A percentile compares a stretch with the other conserved stretches of the same genome.
These are phyloP conservation scores for Nasturtium officinale DNA, from an alignment of 345 rosid species.

Conservation along the genomic window DNA sequence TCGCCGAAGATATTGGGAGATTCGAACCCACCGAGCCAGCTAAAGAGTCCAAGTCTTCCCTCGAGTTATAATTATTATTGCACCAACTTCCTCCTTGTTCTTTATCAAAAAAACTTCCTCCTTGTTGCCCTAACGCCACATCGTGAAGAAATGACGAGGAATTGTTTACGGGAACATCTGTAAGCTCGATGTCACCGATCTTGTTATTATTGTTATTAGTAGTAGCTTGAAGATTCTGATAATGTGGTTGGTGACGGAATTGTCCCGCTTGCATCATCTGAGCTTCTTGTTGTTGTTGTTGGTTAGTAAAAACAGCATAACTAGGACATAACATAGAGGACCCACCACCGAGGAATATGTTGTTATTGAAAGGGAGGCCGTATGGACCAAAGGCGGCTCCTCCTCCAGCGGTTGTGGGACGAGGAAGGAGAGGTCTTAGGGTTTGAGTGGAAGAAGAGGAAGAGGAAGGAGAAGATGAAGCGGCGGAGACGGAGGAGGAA, in stretches of 20 bases:
- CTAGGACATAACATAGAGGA: slow-evolving; percentile 41
- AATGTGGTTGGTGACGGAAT: slow-evolving; percentile 37
- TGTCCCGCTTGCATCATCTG: slow-evolving; percentile 41
- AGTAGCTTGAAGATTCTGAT: slow-evolving; percentile 33
- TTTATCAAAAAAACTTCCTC: no score
- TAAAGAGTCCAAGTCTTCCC: slow-evolving; percentile 45
- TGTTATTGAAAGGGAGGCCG: slow-evolving; percentile 36
- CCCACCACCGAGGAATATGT: slow-evolving; percentile 35
- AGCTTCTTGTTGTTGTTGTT: slow-evolving; percentile 37
- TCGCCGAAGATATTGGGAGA: slow-evolving; percentile 43
- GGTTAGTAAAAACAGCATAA: slow-evolving; percentile 32
- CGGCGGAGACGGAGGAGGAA: slow-evolving; percentile 44
- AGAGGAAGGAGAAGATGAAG: slow-evolving; percentile 47
- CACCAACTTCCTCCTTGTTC: slow-evolving; percentile 32
- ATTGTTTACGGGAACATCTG: slow-evolving; percentile 20
- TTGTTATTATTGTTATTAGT: slow-evolving; percentile 12
- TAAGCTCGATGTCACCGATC: slow-evolving; percentile 22
- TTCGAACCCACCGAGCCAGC: slow-evolving; percentile 55
- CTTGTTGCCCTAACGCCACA: slow-evolving; percentile 38
- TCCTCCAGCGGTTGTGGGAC: slow-evolving; percentile 52
- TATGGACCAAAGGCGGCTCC: slow-evolving; percentile 31
- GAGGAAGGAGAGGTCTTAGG: slow-evolving; percentile 91
- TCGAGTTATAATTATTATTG: slow-evolving; percentile 17
- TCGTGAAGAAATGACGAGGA: slow-evolving; percentile 23
- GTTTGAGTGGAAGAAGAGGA: slow-evolving; percentile 57